Evolutionary conservation across 805 yeast species (phyloP).

Genomic region (Saccharomycopsis schoenii): DNA sequence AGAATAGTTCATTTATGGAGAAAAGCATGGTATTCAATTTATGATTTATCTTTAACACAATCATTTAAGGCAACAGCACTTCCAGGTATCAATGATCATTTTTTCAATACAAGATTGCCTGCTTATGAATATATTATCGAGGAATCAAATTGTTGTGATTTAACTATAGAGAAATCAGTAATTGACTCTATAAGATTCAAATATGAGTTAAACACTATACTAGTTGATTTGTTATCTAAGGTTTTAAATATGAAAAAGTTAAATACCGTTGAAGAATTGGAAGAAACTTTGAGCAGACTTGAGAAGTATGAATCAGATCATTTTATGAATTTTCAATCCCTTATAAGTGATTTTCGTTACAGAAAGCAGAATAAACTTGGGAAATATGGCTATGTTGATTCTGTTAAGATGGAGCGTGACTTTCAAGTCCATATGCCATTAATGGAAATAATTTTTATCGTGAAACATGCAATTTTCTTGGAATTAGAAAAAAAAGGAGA

Average conservation of each 20-base stretch:
- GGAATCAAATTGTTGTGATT: constrained; percentile 12
- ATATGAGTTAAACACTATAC: constrained; percentile 1
- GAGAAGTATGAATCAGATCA: constrained; percentile 1
- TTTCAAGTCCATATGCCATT: not conserved
- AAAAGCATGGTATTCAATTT: constrained; percentile 30
- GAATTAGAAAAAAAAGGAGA: constrained; percentile 9
- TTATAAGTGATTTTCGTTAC: constrained; percentile 3
- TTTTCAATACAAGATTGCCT: constrained; percentile 12
- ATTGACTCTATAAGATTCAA: constrained; percentile 7
- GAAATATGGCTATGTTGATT: constrained; percentile 2
- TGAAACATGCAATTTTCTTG: constrained; percentile 10
- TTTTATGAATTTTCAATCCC: not conserved
- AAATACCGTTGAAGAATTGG: constrained; percentile 23
- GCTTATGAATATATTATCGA: constrained; percentile 4
- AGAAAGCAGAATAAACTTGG: not conserved
- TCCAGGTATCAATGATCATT: not conserved
- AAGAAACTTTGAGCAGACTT: constrained; percentile 16
- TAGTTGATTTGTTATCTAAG: constrained; percentile 19
- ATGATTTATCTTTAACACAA: constrained; percentile 25
- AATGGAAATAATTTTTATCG: constrained; percentile 6
- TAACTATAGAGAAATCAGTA: constrained; percentile 14
- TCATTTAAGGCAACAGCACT: constrained; percentile 6
- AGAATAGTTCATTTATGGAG: constrained; percentile 29
- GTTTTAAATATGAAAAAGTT: constrained; percentile 19
- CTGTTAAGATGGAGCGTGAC: not conserved